phyloP scores from a whole-genome alignment of 768 basidiomycete species.

The Collybiopsis confluens region DNA sequence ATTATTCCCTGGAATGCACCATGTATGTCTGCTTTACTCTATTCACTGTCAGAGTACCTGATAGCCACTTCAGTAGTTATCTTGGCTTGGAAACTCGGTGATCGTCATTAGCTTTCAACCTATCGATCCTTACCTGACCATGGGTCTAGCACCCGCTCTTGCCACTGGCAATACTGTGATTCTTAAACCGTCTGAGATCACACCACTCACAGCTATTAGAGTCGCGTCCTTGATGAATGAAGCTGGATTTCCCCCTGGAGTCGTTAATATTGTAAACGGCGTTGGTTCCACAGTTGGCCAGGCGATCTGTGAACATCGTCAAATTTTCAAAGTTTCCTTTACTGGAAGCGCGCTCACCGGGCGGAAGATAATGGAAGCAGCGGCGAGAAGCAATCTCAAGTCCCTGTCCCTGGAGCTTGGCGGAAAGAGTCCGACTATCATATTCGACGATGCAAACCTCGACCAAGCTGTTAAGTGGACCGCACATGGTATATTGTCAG shows the following conservation, averaged over 20 bases:
- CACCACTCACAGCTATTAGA: conserved; percentile 49
- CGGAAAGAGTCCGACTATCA: conserved; percentile 67
- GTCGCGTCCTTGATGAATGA: conserved; percentile 40
- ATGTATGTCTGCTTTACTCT: too few relatives aligned
- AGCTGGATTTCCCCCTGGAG: conserved; percentile 58
- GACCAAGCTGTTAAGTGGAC: conserved; percentile 74
- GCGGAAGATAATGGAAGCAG: conserved; percentile 73
- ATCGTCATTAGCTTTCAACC: too few relatives aligned
- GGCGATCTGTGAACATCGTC: conserved; percentile 66
- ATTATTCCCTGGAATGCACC: conserved; percentile 53
- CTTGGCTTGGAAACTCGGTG: conserved; percentile 51
- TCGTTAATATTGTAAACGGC: conserved; percentile 69
- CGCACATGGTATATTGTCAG: conserved; percentile 69
- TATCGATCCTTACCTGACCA: not conserved
- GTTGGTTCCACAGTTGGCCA: conserved; percentile 65
- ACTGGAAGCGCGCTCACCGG: conserved; percentile 83
- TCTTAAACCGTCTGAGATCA: conserved; percentile 59
- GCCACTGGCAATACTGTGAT: conserved; percentile 51
- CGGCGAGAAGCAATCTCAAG: conserved; percentile 81
- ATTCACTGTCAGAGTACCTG: too few relatives aligned
- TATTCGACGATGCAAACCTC: conserved; percentile 72
- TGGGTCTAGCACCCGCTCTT: conserved; percentile 38
- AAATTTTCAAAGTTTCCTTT: conserved; percentile 81
- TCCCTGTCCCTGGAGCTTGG: conserved; percentile 80
- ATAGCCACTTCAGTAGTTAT: too few relatives aligned